These are phyloP conservation scores for Oryza brachyantha DNA, from an alignment of 176 grass and related monocot species.

Conservation along the genomic window DNA sequence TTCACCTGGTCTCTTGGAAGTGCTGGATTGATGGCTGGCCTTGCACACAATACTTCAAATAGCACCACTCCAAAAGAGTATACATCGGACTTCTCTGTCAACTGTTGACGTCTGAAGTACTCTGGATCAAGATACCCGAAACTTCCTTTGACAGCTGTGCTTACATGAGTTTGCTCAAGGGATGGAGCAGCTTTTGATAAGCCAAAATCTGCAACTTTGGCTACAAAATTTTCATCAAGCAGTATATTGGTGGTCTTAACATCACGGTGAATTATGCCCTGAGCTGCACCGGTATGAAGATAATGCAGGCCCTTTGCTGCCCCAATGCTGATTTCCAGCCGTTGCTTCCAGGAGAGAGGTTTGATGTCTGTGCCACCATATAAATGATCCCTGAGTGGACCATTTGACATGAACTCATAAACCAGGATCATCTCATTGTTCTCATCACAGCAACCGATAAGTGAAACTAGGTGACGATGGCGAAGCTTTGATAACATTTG, in stretches of 20 bases:
- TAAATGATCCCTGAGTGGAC: slow-evolving; percentile 76
- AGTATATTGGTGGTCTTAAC: slow-evolving; percentile 98
- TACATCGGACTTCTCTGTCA: slow-evolving; percentile 96
- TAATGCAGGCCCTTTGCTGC: slow-evolving; percentile 89
- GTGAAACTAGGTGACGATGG: slow-evolving; percentile 87
- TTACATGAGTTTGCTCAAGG: slow-evolving; percentile 90
- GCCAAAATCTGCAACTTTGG: slow-evolving; percentile 91
- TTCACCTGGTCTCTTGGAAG: slow-evolving; percentile 96
- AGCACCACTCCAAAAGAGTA: slow-evolving; percentile 96
- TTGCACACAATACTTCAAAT: slow-evolving; percentile 82
- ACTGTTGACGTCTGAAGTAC: slow-evolving; percentile 91
- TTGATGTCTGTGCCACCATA: slow-evolving; percentile 58
- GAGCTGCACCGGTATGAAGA: slow-evolving; percentile 90
- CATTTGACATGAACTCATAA: slow-evolving; percentile 95
- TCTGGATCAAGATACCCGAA: slow-evolving; percentile 97
- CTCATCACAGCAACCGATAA: slow-evolving; percentile 96
- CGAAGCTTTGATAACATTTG: slow-evolving; percentile 89
- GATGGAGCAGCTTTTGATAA: slow-evolving; percentile 87
- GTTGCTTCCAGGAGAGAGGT: slow-evolving; percentile 79
- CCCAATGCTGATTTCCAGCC: slow-evolving; percentile 86
- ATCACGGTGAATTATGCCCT: slow-evolving; percentile 98
- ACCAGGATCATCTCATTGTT: slow-evolving; percentile 96
- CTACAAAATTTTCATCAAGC: slow-evolving; percentile 78
- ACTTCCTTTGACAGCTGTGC: slow-evolving; percentile 96
- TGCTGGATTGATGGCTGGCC: slow-evolving; percentile 89